Percentiles rank a stretch among this genome's conserved stretches.
phyloP scores from a whole-genome alignment of 129 eudicot species.

The Arctium minus region DNA sequence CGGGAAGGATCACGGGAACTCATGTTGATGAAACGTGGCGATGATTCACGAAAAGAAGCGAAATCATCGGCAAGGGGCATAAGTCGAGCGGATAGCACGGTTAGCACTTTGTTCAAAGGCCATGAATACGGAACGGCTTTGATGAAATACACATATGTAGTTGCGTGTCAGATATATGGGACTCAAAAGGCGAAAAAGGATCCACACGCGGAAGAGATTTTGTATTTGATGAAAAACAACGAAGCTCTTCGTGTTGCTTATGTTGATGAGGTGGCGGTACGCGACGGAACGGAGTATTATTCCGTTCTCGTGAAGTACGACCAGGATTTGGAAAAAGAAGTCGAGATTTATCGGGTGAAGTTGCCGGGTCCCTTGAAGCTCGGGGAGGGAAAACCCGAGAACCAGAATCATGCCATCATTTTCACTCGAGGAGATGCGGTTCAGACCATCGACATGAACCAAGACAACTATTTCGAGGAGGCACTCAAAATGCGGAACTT shows the following conservation, averaged over 20 bases:
- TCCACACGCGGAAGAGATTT: conserved; percentile 87
- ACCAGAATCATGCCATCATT: conserved; percentile 84
- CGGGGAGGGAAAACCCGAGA: conserved; percentile 96
- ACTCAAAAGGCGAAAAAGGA: conserved; percentile 80
- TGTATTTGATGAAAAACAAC: conserved; percentile 70
- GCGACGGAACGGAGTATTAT: conserved; percentile 50
- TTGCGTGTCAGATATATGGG: conserved; percentile 95
- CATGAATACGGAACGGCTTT: conserved; percentile 74
- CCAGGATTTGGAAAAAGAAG: conserved; percentile 66
- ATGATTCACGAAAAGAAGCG: background rate
- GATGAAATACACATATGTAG: conserved; percentile 90
- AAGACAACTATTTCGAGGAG: conserved; percentile 89
- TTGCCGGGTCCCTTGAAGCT: conserved; percentile 93
- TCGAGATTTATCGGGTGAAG: conserved; percentile 85
- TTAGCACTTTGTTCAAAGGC: conserved; percentile 63
- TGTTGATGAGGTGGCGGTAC: conserved; percentile 73
- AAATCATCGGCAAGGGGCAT: conserved; percentile 40
- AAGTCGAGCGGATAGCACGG: conserved; percentile 67
- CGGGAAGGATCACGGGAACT: conserved; percentile 69
- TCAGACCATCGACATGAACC: conserved; percentile 96
- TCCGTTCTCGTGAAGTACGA: conserved; percentile 93
- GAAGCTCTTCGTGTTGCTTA: conserved; percentile 95
- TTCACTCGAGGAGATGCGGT: conserved; percentile 95
- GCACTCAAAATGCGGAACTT: conserved; percentile 88
- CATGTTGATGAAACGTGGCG: conserved; percentile 42